Evolutionary conservation across 164 flowering plant genomes (phyloP), one percentile per base, ranked within the genome.

Genomic region (Magnolia kwangsiensis): DNA sequence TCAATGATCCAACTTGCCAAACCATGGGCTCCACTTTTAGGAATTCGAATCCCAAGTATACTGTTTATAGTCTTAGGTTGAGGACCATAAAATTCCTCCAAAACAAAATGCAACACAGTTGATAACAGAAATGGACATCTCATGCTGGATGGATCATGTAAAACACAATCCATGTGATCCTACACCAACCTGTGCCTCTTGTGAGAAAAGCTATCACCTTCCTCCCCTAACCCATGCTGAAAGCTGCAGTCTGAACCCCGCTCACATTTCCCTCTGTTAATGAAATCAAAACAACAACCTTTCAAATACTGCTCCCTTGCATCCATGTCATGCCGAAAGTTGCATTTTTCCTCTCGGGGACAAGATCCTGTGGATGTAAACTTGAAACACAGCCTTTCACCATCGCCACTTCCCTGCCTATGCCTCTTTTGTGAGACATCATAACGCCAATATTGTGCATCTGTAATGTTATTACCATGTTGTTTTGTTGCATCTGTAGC

Each of bases 241-340:
- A 82, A 96, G 71, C 61, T 90, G 89, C 99, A 96, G 72, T 87
- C 92, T 65, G 94, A 90, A 77, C 97, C 98, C 82, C 86, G 89
- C 80, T 96, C 99, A 85, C 98, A 96, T 78, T 88, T 92, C 69
- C 99, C 99, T 85, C 90, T 92, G 77, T 86, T 90, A 29, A 96
- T 74, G 81, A 94, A 94, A 81, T 96, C 99, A 83, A 96, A 89
- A 80, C 99, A 96, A 79, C 91, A 95, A 77, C 98, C 98, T 86
- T 86, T 86, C 72, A 72, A 7, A 80, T 65, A 92, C 74, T 91
- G 94, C 72, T 90, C 96, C 68, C 92, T 84, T 37, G 92, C 91
- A 76, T 89, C 92, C 68, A 67, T 69, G 74, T 92, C 94, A 83
- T 96, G 99, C 37, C 80, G 85, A 75, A 92, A 96, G 78, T 86